Evolutionary conservation across 2,329 filamentous ascomycete species (phyloP).

Genomic region (Lasiodiplodia citricola): DNA sequence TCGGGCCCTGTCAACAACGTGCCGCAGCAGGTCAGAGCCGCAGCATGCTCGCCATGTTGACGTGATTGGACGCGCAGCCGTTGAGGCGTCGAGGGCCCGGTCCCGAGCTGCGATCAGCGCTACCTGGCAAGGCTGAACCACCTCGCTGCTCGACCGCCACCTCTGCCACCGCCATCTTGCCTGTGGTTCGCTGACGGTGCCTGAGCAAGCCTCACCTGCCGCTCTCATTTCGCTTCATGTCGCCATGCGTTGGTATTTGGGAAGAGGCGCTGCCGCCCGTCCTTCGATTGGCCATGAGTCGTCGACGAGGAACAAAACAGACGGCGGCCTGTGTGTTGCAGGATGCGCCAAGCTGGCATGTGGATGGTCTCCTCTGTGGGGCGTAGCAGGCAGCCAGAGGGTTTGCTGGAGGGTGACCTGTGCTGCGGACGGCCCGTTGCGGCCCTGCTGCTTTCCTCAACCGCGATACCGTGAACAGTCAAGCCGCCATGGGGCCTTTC

Average conservation of each 20-base stretch:
- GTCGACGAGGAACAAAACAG: not conserved
- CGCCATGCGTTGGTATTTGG: not conserved
- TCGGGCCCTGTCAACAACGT: not conserved
- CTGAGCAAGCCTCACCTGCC: not conserved
- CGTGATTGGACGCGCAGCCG: slow-evolving; percentile 5
- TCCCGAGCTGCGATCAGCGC: not conserved
- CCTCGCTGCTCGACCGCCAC: not conserved
- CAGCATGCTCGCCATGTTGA: not conserved
- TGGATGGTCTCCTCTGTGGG: slow-evolving; percentile 21
- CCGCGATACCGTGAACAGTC: not conserved
- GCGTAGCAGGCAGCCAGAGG: slow-evolving; percentile 2
- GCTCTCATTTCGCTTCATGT: not conserved
- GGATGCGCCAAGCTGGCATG: slow-evolving; percentile 20
- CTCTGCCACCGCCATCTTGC: slow-evolving; percentile 2
- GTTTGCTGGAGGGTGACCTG: not conserved
- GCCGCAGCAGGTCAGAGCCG: not conserved
- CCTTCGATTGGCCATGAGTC: not conserved
- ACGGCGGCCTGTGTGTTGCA: slow-evolving; percentile 15
- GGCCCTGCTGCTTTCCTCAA: slow-evolving; percentile 7
- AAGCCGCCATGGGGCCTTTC: slow-evolving; percentile 4
- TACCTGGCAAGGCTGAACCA: slow-evolving; percentile 20
- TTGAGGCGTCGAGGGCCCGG: slow-evolving; percentile 6
- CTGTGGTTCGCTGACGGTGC: not conserved
- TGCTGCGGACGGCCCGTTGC: slow-evolving; percentile 24
- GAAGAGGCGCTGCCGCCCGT: not conserved